Percentiles rank a stretch among this genome's conserved stretches.
phyloP scores from a whole-genome alignment of 2,329 filamentous ascomycete species.

The Alternaria sp. region DNA sequence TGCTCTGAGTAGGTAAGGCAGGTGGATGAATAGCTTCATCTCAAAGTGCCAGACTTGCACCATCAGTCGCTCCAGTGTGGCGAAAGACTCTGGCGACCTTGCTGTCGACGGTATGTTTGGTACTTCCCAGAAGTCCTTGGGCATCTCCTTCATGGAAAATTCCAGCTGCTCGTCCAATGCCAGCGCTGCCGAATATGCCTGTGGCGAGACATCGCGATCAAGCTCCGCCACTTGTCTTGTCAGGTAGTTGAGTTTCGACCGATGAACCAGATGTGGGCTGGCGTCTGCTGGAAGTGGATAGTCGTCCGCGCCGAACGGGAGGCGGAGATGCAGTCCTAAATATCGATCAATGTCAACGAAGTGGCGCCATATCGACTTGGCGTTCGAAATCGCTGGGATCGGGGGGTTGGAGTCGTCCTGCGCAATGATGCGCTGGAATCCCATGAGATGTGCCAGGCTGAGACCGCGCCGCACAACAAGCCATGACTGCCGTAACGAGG shows the following conservation, averaged over 20 bases:
- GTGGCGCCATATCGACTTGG: conserved; percentile 37
- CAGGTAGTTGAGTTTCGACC: conserved; percentile 30
- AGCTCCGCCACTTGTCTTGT: conserved; percentile 36
- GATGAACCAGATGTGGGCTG: conserved; percentile 29
- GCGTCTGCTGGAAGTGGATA: conserved; percentile 33
- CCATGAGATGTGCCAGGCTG: conserved; percentile 46
- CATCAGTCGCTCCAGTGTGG: conserved; percentile 37
- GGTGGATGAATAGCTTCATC: conserved; percentile 44
- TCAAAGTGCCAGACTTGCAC: conserved; percentile 47
- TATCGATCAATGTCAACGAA: conserved; percentile 43
- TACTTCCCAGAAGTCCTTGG: conserved; percentile 46
- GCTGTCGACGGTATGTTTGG: conserved; percentile 44
- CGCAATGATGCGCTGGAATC: conserved; percentile 43
- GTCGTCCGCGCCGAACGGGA: conserved; percentile 44
- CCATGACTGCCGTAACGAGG: conserved; percentile 43
- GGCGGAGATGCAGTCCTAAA: conserved; percentile 42
- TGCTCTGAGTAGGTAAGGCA: conserved; percentile 43
- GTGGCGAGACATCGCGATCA: conserved; percentile 37
- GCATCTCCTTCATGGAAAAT: conserved; percentile 34
- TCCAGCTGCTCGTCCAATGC: conserved; percentile 43
- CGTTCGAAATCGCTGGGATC: conserved; percentile 33
- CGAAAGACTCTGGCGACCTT: conserved; percentile 35
- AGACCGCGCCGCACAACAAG: conserved; percentile 42
- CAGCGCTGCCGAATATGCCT: conserved; percentile 41
- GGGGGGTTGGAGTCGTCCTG: conserved; percentile 26